phyloP scores from a whole-genome alignment of 108 stramenopile species.

The Pinguiococcus pyrenoidosus region DNA sequence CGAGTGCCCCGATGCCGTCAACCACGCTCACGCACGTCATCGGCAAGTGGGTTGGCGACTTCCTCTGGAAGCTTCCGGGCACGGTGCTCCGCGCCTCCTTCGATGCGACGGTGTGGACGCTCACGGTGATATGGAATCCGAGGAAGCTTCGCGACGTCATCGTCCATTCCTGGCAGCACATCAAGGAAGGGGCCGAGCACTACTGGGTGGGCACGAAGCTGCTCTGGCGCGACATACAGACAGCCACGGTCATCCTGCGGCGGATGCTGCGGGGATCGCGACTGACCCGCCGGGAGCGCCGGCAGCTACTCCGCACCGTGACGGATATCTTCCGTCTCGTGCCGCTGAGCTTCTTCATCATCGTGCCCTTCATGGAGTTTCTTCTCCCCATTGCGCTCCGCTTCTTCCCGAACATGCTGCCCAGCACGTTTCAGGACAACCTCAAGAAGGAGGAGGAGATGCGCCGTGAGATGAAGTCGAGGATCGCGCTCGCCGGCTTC shows the following conservation, averaged over 20 bases:
- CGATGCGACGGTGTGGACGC: no score
- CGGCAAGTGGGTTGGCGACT: no score
- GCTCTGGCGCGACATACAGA: conserved; percentile 73
- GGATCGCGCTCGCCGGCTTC: conserved; percentile 88
- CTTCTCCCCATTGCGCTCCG: conserved; percentile 87
- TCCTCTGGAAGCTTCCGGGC: no score
- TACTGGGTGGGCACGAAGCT: conserved; percentile 90
- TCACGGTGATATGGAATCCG: no score
- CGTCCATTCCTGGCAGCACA: conserved; percentile 54
- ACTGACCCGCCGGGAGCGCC: conserved; percentile 84
- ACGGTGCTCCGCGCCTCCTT: no score
- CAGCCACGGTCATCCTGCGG: conserved; percentile 58
- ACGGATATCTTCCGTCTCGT: conserved; percentile 91
- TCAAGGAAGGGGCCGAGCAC: conserved; percentile 67
- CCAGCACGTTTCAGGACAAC: conserved; percentile 91
- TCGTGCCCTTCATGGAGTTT: conserved; percentile 98
- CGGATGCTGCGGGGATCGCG: conserved; percentile 62
- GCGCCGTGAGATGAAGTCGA: conserved; percentile 80
- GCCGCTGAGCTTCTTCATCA: conserved; percentile 69
- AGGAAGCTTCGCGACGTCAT: no score
- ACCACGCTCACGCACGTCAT: no score
- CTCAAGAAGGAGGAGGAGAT: conserved; percentile 89
- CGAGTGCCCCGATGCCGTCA: no score
- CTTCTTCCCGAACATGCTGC: conserved; percentile 96
- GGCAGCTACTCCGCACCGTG: conserved; percentile 84